Evolutionary conservation across 1,139 yeast genomes (phyloP).

Genomic region (Saccharomycopsis hybrid): DNA sequence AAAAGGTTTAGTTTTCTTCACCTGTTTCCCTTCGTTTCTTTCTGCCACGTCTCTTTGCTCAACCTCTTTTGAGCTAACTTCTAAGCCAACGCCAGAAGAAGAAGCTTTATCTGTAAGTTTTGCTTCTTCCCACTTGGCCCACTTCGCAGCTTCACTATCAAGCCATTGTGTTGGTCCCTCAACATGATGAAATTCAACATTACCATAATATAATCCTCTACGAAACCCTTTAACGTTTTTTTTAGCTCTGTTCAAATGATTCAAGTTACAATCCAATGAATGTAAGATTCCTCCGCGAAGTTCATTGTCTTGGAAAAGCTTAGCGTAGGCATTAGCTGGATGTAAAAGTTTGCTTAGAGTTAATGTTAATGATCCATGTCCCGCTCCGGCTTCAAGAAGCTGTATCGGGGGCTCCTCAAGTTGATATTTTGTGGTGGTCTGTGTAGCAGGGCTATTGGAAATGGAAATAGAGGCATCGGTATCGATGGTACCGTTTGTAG

Average conservation of each 20-base stretch:
- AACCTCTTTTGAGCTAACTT: conserved; percentile 14
- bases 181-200: conserved; percentile 37
- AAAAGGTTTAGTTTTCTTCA: conserved; percentile 25
- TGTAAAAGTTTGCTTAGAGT: conserved; percentile 38
- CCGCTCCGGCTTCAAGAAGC: conserved; percentile 45
- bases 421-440: conserved; percentile 27
- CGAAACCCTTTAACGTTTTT: conserved; percentile 33
- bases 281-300: conserved; percentile 39
- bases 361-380: conserved; percentile 43
- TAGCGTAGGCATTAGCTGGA: conserved; percentile 34
- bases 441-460: conserved; percentile 27
- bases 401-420: conserved; percentile 30
- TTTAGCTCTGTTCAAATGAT: conserved; percentile 35
- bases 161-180: conserved; percentile 38
- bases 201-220: conserved; percentile 36
- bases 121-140: conserved; percentile 22
- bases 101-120: conserved; percentile 26
- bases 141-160: conserved; percentile 11
- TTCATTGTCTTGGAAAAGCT: conserved; percentile 23
- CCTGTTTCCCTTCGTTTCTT: background rate
- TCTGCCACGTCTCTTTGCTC: conserved; percentile 20
- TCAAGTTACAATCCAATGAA: conserved; percentile 34
- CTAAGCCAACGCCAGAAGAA: background rate
- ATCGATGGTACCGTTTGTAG: conserved; percentile 30
- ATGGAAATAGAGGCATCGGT: background rate